phyloP scores from a whole-genome alignment of 768 basidiomycete species.

The Hypholoma sublateritium region DNA sequence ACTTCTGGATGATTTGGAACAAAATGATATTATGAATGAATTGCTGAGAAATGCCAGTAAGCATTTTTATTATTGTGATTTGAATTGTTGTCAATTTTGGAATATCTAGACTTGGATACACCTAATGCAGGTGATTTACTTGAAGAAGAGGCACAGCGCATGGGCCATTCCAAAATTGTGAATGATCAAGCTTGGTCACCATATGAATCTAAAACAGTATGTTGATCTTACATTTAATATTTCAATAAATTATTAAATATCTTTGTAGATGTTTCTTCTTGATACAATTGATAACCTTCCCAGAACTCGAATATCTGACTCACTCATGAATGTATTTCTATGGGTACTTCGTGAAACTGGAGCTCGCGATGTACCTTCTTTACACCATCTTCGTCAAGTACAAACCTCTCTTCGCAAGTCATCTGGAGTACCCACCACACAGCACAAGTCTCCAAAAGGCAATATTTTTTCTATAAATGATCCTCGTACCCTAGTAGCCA shows the following conservation, averaged over 20 bases:
- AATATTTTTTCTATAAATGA: constrained; percentile 31
- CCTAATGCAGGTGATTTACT: neutral
- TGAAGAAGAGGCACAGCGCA: neutral
- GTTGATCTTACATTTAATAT: neutral
- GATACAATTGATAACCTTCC: constrained; percentile 20
- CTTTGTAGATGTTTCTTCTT: constrained; percentile 17
- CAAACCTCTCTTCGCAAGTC: constrained; percentile 14
- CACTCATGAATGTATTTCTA: constrained; percentile 15
- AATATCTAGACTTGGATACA: neutral
- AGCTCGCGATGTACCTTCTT: constrained; percentile 12
- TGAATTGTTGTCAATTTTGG: neutral
- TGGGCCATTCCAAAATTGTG: neutral
- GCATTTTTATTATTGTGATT: neutral
- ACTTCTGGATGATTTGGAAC: neutral
- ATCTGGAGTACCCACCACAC: constrained; percentile 18
- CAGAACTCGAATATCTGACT: constrained; percentile 16
- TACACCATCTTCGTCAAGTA: constrained; percentile 12
- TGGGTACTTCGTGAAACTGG: constrained; percentile 18
- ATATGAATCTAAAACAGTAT: neutral
- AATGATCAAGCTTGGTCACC: neutral
- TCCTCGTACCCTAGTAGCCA: constrained; percentile 20
- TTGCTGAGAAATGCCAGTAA: neutral
- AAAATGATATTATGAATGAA: neutral
- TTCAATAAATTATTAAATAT: neutral
- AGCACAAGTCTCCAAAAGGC: constrained; percentile 21